These are phyloP conservation scores for Chlorella sp. DNA, from an alignment of 139 green algal genomes.

Conservation along the genomic window DNA sequence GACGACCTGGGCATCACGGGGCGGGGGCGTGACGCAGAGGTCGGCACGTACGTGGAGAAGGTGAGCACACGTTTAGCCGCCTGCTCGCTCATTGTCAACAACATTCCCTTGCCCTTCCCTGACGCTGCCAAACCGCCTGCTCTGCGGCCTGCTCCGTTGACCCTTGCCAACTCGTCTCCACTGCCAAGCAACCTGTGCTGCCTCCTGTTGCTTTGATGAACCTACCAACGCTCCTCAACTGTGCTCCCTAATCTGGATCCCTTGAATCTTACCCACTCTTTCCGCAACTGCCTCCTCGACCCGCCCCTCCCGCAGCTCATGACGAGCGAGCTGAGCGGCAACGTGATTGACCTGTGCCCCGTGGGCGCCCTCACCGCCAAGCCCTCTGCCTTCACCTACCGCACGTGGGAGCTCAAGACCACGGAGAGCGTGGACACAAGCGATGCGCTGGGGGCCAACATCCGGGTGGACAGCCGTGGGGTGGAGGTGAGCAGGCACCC, in stretches of 20 bases:
- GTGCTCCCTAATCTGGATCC: too few species aligned
- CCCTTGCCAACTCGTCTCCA: too few species aligned
- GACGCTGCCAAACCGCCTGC: too few species aligned
- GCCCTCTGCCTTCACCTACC: constrained; percentile 96
- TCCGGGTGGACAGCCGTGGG: constrained; percentile 88
- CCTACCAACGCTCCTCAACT: too few species aligned
- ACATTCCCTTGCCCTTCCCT: too few species aligned
- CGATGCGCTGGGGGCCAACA: constrained; percentile 91
- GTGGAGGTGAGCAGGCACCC: constrained; percentile 69
- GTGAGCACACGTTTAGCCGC: too few species aligned
- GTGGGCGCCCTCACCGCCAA: constrained; percentile 98
- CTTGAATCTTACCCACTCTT: too few species aligned
- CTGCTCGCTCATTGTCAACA: too few species aligned
- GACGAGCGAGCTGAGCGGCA: constrained; percentile 92
- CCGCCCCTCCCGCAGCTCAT: constrained; percentile 93
- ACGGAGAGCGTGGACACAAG: constrained; percentile 95
- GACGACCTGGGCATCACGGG: constrained; percentile 95
- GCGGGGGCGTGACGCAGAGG: constrained; percentile 87
- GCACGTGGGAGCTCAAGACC: constrained; percentile 95
- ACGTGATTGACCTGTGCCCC: constrained; percentile 99
- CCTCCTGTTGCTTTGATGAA: too few species aligned
- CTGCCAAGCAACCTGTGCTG: too few species aligned
- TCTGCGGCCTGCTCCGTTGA: too few species aligned
- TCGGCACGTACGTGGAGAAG: constrained; percentile 94
- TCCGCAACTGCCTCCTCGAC: too few species aligned